phyloP scores from a whole-genome alignment of 2,329 filamentous ascomycete genomes.

The Cladophialophora psammophila region DNA sequence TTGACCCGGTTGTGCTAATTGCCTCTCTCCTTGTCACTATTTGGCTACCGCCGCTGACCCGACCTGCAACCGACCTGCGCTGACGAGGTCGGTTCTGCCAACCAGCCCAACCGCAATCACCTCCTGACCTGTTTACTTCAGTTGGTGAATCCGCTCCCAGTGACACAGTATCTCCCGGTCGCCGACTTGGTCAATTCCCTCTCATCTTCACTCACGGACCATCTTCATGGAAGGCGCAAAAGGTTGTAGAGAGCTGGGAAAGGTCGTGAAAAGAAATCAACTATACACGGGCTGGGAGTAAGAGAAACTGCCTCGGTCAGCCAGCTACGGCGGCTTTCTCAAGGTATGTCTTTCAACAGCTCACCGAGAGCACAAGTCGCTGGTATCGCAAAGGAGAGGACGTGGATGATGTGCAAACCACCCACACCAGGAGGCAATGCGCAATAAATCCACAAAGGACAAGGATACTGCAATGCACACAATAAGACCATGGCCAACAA shows the following conservation, averaged over 20 bases:
- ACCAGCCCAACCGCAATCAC: neutral
- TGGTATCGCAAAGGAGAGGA: slow-evolving; percentile 2
- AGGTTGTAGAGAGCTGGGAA: slow-evolving; percentile 3
- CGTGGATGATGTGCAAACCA: slow-evolving; percentile 9
- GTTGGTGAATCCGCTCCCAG: neutral
- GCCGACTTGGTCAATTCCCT: neutral
- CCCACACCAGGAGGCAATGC: slow-evolving; percentile 16
- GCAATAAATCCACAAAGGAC: slow-evolving; percentile 27
- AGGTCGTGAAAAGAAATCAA: neutral
- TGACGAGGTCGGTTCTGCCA: neutral
- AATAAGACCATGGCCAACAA: slow-evolving; percentile 23
- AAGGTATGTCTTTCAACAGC: neutral
- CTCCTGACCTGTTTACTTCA: neutral
- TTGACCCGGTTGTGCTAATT: neutral
- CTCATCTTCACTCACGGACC: neutral
- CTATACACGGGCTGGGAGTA: neutral
- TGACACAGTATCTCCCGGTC: neutral
- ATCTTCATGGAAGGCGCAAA: neutral
- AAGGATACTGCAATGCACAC: slow-evolving; percentile 20
- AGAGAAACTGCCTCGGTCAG: slow-evolving; percentile 4
- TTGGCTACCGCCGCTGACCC: slow-evolving; percentile 3
- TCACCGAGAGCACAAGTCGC: neutral
- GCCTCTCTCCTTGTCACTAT: neutral
- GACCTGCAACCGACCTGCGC: neutral
- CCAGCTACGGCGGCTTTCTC: slow-evolving; percentile 1